Evolutionary conservation across 78 protist species (phyloP), one percentile per base, ranked within the genome.

Genomic region (Diacronema lutheri): DNA sequence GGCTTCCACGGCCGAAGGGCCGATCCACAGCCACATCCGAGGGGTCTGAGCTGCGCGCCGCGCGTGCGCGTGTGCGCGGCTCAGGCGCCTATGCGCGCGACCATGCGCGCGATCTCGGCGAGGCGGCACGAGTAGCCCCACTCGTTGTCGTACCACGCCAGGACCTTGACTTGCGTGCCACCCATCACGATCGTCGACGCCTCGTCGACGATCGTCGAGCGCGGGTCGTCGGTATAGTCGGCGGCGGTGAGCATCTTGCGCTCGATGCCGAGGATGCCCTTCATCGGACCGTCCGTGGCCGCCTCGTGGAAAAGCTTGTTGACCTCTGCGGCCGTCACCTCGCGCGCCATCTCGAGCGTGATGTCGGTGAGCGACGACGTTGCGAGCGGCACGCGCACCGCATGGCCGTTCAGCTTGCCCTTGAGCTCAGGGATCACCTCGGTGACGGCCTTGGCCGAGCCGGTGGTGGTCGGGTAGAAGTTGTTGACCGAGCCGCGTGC

Each of bases 351-450:
- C 29, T 11, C 11, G 31, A 35, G 6, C 23, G 21, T 14, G 25
- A 44, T 44, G 79, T 71, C 79, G 25, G 58, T 38, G 58, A 41
- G 0, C 25, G 79, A 71, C 60, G 73, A 3, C 50, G 12, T 65
- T 46, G 16, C 26, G 50, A 81, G 26, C 40, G 86, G 86, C 33
- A 81, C 86, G n/a, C 86, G 73, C 31, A 81, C 21, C 3, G 86
- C 86, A 14, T 38, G 77, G 2, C 86, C 86, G 86, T 81, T 81
- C 21, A 81, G 86, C 86, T 81, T 81, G 41, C 86, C 86, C 62
- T 65, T 81, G 55, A 81, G 86, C 86, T 81, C 86, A 0, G 86
- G 77, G 57, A 74, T 11, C 38, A 50, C 65, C 76, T 65, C 86
- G 35, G 65, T 65, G 7, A 81, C 71, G 33, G 86, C 86, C 4